A percentile compares a stretch with the other conserved stretches of the same genome.
Conservation (phyloP, 176 grass and related monocot species). For the Rhipidocladum racemiflorum region DNA sequence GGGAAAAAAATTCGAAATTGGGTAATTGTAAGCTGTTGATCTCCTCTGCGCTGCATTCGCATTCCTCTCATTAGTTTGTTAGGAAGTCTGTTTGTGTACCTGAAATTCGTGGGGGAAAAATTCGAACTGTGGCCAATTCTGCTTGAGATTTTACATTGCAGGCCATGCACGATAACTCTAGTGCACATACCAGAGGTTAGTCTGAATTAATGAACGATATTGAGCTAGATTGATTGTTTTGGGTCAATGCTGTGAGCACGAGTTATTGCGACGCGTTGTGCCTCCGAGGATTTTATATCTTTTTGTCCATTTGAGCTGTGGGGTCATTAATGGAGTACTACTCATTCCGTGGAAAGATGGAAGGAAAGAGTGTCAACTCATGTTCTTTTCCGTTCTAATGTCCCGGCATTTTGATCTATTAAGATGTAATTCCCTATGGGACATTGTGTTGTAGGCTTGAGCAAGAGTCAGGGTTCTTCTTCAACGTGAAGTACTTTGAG, state of each 20-base stretch:
- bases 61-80: not conserved
- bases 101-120: too few relatives aligned
- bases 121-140: not conserved
- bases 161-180: not conserved
- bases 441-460: slow-evolving; percentile 61
- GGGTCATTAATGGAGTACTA: not conserved
- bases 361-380: not conserved
- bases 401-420: not conserved
- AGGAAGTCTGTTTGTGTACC: not conserved
- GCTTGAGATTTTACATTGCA: not conserved
- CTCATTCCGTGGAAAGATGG: not conserved
- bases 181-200: not conserved
- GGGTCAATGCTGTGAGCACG: not conserved
- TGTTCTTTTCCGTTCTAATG: not conserved
- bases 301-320: not conserved
- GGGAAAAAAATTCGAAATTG: not conserved
- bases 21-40: not conserved
- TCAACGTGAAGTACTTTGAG: slow-evolving; percentile 96
- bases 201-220: not conserved
- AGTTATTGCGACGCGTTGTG: not conserved
- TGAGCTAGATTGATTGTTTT: not conserved
- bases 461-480: slow-evolving; percentile 91
- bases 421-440: not conserved
- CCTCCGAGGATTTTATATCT: not conserved
- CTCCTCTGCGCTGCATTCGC: not conserved